phyloP scores from a whole-genome alignment of 2,329 filamentous ascomycete species.

The Aureobasidium sp. region DNA sequence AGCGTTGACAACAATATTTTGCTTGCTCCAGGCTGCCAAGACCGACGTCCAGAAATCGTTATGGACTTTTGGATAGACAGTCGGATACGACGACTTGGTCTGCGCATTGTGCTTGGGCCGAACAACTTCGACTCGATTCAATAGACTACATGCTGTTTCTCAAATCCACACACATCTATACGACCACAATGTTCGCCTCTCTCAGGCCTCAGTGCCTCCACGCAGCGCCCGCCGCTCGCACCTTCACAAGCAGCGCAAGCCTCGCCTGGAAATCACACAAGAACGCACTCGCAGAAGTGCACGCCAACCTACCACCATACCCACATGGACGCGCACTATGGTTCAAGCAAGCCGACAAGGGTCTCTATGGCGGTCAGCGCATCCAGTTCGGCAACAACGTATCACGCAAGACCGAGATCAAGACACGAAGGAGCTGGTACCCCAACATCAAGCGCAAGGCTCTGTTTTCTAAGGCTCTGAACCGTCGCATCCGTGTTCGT shows the following conservation, averaged over 20 bases:
- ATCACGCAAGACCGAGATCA: constrained; percentile 57
- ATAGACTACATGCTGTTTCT: neutral
- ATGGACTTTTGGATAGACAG: neutral
- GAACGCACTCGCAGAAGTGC: constrained; percentile 14
- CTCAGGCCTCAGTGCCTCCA: constrained; percentile 5
- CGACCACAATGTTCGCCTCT: constrained; percentile 6
- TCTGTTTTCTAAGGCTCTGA: constrained; percentile 56
- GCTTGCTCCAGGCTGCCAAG: neutral
- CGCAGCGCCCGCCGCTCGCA: constrained; percentile 13
- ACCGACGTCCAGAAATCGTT: neutral
- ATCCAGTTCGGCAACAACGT: constrained; percentile 77
- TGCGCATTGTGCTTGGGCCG: neutral
- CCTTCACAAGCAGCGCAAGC: constrained; percentile 24
- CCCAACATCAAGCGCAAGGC: constrained; percentile 63
- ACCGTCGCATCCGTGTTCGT: constrained; percentile 56
- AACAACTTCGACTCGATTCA: neutral
- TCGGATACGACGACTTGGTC: neutral
- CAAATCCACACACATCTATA: neutral
- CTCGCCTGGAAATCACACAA: constrained; percentile 15
- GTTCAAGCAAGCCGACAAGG: constrained; percentile 70
- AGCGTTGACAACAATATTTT: neutral
- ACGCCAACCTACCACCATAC: constrained; percentile 42
- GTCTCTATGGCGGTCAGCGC: constrained; percentile 47
- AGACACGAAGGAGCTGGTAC: constrained; percentile 64
- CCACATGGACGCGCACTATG: constrained; percentile 61